These are phyloP conservation scores for Crepidotus variabilis DNA, from an alignment of 768 basidiomycete genomes.

Conservation along the genomic window DNA sequence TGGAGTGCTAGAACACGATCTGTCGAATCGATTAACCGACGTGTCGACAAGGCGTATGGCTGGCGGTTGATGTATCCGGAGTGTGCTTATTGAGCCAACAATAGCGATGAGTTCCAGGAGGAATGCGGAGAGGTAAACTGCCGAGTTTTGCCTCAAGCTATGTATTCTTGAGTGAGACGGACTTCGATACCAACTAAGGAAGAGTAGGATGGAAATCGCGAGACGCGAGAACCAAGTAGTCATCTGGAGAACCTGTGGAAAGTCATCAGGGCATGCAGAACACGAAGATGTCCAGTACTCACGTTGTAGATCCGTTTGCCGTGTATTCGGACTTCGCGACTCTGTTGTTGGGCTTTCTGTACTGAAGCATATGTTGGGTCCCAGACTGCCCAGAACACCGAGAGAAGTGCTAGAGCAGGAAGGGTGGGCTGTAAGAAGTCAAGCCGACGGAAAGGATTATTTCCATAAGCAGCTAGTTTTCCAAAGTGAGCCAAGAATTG, in stretches of 20 bases:
- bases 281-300: constrained; percentile 19
- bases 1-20: constrained; percentile 40
- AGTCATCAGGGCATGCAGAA: neutral
- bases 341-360: constrained; percentile 61
- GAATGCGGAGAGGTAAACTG: constrained; percentile 46
- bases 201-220: constrained; percentile 42
- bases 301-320: constrained; percentile 67
- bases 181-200: constrained; percentile 36
- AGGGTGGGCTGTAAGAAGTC: constrained; percentile 34
- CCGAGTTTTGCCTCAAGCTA: constrained; percentile 30
- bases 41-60: constrained; percentile 67
- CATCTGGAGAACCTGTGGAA: constrained; percentile 53
- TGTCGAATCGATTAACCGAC: constrained; percentile 34
- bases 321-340: constrained; percentile 62
- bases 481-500: neutral
- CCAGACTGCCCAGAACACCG: constrained; percentile 81
- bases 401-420: constrained; percentile 49
- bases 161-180: constrained; percentile 31
- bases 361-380: constrained; percentile 74
- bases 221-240: constrained; percentile 56
- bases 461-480: constrained; percentile 28
- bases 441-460: constrained; percentile 23
- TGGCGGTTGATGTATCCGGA: constrained; percentile 68
- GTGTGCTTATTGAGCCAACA: constrained; percentile 44
- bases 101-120: constrained; percentile 56